These are phyloP conservation scores for Byssoonygena ceratinophila DNA, from an alignment of 2,329 filamentous ascomycete genomes.

Conservation along the genomic window DNA sequence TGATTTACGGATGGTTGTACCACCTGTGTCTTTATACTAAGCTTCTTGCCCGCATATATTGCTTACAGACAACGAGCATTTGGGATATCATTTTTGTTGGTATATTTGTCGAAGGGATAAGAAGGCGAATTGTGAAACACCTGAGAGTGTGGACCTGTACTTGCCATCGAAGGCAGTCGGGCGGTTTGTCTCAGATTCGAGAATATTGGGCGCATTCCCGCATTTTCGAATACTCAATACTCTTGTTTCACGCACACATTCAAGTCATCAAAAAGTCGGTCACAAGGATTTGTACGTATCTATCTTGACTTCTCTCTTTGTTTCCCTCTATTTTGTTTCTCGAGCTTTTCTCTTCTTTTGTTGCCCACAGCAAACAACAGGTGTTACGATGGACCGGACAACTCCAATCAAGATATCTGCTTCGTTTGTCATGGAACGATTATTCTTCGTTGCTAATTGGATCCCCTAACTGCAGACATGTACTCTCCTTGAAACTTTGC, in stretches of 20 bases:
- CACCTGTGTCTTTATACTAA: slow-evolving; percentile 3
- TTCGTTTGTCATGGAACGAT: not conserved
- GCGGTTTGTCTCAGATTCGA: slow-evolving; percentile 16
- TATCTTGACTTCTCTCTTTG: slow-evolving; percentile 17
- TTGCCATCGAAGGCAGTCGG: slow-evolving; percentile 24
- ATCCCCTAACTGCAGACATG: slow-evolving; percentile 33
- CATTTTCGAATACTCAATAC: slow-evolving; percentile 13
- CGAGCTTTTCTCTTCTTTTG: slow-evolving; percentile 1
- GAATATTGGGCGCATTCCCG: slow-evolving; percentile 13
- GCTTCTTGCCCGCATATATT: not conserved
- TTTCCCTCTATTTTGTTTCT: slow-evolving; percentile 7
- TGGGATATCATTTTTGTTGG: slow-evolving; percentile 12
- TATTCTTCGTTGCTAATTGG: slow-evolving; percentile 31
- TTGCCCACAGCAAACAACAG: slow-evolving; percentile 1
- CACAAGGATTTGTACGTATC: slow-evolving; percentile 21
- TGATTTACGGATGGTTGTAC: slow-evolving; percentile 4
- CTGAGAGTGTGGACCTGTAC: slow-evolving; percentile 17
- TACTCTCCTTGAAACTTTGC: slow-evolving; percentile 31
- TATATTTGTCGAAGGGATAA: slow-evolving; percentile 11
- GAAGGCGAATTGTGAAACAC: slow-evolving; percentile 10
- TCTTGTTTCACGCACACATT: slow-evolving; percentile 9
- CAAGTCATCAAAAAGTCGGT: slow-evolving; percentile 12
- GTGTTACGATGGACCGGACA: not conserved
- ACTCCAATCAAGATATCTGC: not conserved
- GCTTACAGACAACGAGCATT: slow-evolving; percentile 1